A percentile compares a stretch with the other conserved stretches of the same genome.
Conservation (phyloP, 495 filamentous ascomycete genomes). For the Xeromyces bisporus region DNA sequence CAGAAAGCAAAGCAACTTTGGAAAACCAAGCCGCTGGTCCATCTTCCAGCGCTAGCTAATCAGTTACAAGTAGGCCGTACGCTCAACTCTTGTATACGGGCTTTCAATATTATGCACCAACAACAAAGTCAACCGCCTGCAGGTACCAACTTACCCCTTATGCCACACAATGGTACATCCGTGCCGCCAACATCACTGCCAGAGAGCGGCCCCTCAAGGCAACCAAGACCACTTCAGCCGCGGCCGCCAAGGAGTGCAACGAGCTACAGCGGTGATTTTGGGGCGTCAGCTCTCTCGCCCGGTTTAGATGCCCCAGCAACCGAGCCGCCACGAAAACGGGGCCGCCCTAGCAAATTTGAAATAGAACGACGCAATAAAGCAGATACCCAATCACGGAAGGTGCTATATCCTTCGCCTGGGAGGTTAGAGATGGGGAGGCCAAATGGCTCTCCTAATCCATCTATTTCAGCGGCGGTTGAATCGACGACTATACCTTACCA, state of each 20-base stretch:
- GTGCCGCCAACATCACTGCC: constrained; percentile 4
- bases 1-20: not conserved
- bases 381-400: constrained; percentile 35
- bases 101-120: constrained; percentile 22
- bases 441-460: constrained; percentile 18
- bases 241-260: constrained; percentile 20
- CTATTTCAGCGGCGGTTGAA: constrained; percentile 11
- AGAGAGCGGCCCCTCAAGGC: constrained; percentile 11
- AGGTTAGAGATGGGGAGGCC: constrained; percentile 13
- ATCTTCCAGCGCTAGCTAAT: constrained; percentile 6
- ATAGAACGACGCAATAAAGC: constrained; percentile 32
- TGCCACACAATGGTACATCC: no score
- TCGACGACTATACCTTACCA: no score
- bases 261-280: constrained; percentile 24
- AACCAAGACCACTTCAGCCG: constrained; percentile 25
- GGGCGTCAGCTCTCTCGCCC: constrained; percentile 23
- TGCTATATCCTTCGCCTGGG: constrained; percentile 29
- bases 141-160: no score
- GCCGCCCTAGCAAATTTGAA: constrained; percentile 41
- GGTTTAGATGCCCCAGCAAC: constrained; percentile 9
- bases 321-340: constrained; percentile 39
- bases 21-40: not conserved
- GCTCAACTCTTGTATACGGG: constrained; percentile 26
- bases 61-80: constrained; percentile 19
- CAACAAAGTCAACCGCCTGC: constrained; percentile 6